A percentile compares a stretch with the other conserved stretches of the same genome.
Evolutionary conservation across 1,284 basidiomycete species (phyloP).

Genomic region (Apiotrichum mycotoxinovorans): DNA sequence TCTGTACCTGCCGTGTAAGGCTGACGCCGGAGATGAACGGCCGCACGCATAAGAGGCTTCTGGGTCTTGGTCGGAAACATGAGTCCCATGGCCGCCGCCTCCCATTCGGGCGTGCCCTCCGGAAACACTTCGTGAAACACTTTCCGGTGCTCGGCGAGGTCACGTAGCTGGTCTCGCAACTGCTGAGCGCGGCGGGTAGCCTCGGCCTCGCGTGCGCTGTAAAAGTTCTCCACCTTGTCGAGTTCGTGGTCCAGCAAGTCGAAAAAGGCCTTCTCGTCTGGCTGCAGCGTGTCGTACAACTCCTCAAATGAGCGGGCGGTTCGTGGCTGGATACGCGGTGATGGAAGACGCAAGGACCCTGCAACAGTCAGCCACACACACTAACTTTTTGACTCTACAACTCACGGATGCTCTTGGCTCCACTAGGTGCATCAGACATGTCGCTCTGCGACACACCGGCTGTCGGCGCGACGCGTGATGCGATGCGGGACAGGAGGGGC

Average conservation of each 20-base stretch:
- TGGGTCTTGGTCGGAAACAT: slow-evolving; percentile 18
- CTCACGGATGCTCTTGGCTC: slow-evolving; percentile 13
- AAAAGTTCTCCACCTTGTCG: slow-evolving; percentile 80
- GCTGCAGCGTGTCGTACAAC: slow-evolving; percentile 42
- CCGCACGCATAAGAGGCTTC: not conserved
- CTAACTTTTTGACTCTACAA: no score
- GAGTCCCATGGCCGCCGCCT: slow-evolving; percentile 34
- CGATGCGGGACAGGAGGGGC: slow-evolving; percentile 8
- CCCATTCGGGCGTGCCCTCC: slow-evolving; percentile 42
- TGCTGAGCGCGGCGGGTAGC: slow-evolving; percentile 57
- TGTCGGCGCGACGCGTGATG: slow-evolving; percentile 3
- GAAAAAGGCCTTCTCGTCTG: slow-evolving; percentile 68
- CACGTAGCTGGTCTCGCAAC: slow-evolving; percentile 68
- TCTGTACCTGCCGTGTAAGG: slow-evolving; percentile 13
- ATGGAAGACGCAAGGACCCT: slow-evolving; percentile 38
- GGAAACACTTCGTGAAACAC: slow-evolving; percentile 59
- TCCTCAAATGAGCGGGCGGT: slow-evolving; percentile 34
- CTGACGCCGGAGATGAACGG: slow-evolving; percentile 24
- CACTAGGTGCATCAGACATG: slow-evolving; percentile 13
- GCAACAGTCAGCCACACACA: not conserved
- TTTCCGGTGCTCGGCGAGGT: slow-evolving; percentile 67
- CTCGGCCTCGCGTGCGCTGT: slow-evolving; percentile 67
- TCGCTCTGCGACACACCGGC: slow-evolving; percentile 7
- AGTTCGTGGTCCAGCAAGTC: slow-evolving; percentile 68
- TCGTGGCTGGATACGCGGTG: slow-evolving; percentile 27